Conservation (phyloP, 805 yeast species). For the Spathaspora girioi region DNA sequence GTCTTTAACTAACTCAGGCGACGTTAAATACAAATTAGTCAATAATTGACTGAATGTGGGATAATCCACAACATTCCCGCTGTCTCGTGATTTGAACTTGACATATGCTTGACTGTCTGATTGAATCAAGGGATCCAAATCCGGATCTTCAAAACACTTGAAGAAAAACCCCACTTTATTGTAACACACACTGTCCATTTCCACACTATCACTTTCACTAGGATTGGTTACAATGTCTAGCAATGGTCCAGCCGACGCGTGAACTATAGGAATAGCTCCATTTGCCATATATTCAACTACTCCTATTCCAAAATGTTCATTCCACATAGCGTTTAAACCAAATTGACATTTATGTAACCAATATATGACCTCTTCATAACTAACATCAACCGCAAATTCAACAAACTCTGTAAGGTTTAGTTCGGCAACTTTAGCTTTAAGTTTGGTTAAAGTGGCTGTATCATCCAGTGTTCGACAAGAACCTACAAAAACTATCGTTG, state of each 20-base stretch:
- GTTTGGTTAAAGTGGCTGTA: conserved; percentile 48
- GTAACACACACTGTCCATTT: conserved; percentile 16
- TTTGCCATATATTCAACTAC: conserved; percentile 89
- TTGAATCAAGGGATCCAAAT: conserved; percentile 29
- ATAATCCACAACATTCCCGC: conserved; percentile 17
- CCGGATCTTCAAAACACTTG: conserved; percentile 69
- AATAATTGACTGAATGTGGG: conserved; percentile 53
- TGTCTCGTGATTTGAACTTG: neutral
- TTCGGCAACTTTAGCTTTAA: conserved; percentile 41
- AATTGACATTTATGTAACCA: conserved; percentile 55
- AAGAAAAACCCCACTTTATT: conserved; percentile 78
- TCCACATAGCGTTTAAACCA: conserved; percentile 98
- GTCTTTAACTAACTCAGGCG: conserved; percentile 21
- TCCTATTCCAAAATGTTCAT: conserved; percentile 97
- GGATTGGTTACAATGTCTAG: conserved; percentile 68
- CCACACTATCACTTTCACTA: neutral
- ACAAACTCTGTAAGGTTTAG: conserved; percentile 28
- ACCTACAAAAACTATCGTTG: conserved; percentile 74
- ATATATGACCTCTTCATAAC: conserved; percentile 57
- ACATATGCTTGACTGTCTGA: conserved; percentile 2
- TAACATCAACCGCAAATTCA: conserved; percentile 69
- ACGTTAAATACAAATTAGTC: conserved; percentile 33
- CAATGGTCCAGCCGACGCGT: conserved; percentile 94
- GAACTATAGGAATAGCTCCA: conserved; percentile 85
- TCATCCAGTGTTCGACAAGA: conserved; percentile 75